A percentile compares a stretch with the other conserved stretches of the same genome.
Conservation (phyloP, 2,329 filamentous ascomycete genomes). For the Fusarium torulosum region DNA sequence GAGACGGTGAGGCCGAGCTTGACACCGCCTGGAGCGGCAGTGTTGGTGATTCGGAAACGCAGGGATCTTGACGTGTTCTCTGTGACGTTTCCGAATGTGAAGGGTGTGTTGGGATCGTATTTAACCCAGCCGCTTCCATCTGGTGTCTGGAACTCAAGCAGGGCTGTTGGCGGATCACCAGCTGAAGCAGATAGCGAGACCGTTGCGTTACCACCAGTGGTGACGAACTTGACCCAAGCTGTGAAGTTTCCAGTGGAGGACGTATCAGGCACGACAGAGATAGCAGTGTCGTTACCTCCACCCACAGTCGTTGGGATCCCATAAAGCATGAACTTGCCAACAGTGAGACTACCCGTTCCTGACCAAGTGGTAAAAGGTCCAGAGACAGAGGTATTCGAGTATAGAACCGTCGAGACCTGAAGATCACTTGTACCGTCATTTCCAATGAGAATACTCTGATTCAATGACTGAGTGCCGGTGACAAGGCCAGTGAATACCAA, state of each 20-base stretch:
- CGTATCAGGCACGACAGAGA: constrained; percentile 63
- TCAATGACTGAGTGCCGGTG: constrained; percentile 55
- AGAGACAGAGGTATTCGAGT: constrained; percentile 57
- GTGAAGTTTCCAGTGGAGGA: constrained; percentile 61
- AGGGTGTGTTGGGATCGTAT: constrained; percentile 58
- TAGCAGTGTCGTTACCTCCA: constrained; percentile 54
- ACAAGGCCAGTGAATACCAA: constrained; percentile 65
- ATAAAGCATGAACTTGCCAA: constrained; percentile 63
- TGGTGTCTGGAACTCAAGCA: constrained; percentile 67
- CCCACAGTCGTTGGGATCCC: constrained; percentile 60
- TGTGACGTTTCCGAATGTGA: constrained; percentile 68
- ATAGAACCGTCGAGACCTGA: constrained; percentile 59
- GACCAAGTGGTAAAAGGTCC: constrained; percentile 60
- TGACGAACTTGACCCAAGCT: constrained; percentile 61
- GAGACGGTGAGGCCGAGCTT: constrained; percentile 68
- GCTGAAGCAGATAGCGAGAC: constrained; percentile 63
- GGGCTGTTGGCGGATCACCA: constrained; percentile 61
- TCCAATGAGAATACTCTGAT: constrained; percentile 60
- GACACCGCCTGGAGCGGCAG: constrained; percentile 59
- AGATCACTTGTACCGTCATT: constrained; percentile 64
- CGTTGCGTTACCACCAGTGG: constrained; percentile 62
- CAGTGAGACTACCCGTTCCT: constrained; percentile 52
- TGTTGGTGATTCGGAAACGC: constrained; percentile 67
- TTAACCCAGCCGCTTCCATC: constrained; percentile 65
- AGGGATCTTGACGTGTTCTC: constrained; percentile 63